A percentile compares a stretch with the other conserved stretches of the same genome.
phyloP scores from a whole-genome alignment of 768 basidiomycete genomes.

The Phlebiopsis flavidoalba region DNA sequence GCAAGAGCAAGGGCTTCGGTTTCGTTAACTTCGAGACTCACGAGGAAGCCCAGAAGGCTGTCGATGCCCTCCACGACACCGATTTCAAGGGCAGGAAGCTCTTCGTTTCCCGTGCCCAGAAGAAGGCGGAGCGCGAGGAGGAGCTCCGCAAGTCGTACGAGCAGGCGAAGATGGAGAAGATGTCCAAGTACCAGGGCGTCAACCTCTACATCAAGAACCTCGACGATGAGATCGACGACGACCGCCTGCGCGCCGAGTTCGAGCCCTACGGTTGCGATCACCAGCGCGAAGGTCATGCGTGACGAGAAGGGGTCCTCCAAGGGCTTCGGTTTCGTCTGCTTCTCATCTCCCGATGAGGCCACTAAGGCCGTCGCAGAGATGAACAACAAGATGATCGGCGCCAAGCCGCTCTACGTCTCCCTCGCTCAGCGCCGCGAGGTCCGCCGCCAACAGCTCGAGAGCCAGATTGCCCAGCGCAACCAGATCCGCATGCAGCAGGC shows the following conservation, averaged over 20 bases:
- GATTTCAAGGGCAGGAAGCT: conserved; percentile 86
- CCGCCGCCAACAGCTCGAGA: conserved; percentile 96
- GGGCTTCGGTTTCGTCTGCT: conserved; percentile 99
- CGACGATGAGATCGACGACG: conserved; percentile 97
- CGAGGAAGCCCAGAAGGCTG: conserved; percentile 87
- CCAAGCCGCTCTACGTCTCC: conserved; percentile 97
- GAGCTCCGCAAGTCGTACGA: conserved; percentile 93
- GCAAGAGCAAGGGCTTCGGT: conserved; percentile 95
- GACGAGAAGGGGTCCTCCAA: conserved; percentile 92
- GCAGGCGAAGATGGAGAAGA: conserved; percentile 93
- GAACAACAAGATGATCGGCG: conserved; percentile 99
- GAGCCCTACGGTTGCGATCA: conserved; percentile 96
- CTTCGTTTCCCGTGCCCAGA: conserved; percentile 95
- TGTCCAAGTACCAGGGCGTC: conserved; percentile 97
- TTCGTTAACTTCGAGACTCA: conserved; percentile 96
- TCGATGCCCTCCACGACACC: conserved; percentile 82
- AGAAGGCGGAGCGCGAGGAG: conserved; percentile 97
- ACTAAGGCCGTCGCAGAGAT: conserved; percentile 99
- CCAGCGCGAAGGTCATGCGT: conserved; percentile 98
- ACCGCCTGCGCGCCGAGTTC: conserved; percentile 93
- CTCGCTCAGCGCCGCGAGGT: conserved; percentile 98
- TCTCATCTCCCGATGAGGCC: conserved; percentile 96
- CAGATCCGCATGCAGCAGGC: conserved; percentile 97
- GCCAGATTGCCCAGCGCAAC: conserved; percentile 96
- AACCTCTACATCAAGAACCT: conserved; percentile 99